Conservation (phyloP, 495 filamentous ascomycete genomes). For the Daldinia childiae region DNA sequence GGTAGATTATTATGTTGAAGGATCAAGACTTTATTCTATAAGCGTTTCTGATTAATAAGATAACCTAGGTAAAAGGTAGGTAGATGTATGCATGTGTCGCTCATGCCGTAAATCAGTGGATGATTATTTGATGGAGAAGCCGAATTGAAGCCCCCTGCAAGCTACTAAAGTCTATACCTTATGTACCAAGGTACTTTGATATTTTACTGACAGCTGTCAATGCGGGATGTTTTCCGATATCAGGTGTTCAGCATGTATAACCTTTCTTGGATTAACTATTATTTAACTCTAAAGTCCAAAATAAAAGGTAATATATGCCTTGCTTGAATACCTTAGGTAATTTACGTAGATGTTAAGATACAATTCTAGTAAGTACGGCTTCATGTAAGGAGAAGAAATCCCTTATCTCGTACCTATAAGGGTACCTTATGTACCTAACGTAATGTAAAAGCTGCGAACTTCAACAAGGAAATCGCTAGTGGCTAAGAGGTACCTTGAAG, state of each 20-base stretch:
- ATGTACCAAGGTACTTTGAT: not conserved
- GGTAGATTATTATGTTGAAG: not conserved
- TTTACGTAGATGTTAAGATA: too few relatives aligned
- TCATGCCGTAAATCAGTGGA: not conserved
- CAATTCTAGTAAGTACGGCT: not conserved
- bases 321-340: too few relatives aligned
- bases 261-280: not conserved
- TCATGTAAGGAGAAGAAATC: not conserved
- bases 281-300: not conserved
- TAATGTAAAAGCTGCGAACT: too few relatives aligned
- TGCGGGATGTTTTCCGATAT: not conserved
- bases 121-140: conserved; percentile 4
- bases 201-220: not conserved
- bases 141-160: not conserved
- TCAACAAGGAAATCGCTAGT: too few relatives aligned
- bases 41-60: not conserved
- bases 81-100: not conserved
- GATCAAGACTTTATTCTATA: not conserved
- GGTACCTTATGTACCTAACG: too few relatives aligned
- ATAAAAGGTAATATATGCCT: too few relatives aligned
- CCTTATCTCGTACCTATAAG: not conserved
- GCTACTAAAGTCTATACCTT: not conserved
- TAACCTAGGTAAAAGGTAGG: not conserved
- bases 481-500: not conserved
- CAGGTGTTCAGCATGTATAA: not conserved